Evolutionary conservation across 2,329 filamentous ascomycete species (phyloP).

Genomic region (Herpotrichia juniperi): DNA sequence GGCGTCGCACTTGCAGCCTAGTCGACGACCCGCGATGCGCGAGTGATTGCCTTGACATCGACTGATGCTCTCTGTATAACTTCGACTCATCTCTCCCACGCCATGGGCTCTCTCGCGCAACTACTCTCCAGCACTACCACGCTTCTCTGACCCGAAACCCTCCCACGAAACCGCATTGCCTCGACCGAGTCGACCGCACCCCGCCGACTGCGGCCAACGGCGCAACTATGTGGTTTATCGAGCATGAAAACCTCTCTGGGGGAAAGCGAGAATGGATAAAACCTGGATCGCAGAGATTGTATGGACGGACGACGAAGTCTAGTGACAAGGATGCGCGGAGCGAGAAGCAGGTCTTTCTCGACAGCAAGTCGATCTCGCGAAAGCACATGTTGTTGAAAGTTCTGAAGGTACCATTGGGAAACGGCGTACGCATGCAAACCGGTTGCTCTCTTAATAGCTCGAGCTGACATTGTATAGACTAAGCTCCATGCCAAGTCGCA

Average conservation of each 20-base stretch:
- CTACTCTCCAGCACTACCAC: neutral
- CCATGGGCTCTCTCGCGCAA: neutral
- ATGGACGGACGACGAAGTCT: conserved; percentile 75
- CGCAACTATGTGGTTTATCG: conserved; percentile 58
- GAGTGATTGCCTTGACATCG: neutral
- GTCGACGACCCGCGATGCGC: too few relatives aligned
- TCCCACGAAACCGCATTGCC: neutral
- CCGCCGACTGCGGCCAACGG: neutral
- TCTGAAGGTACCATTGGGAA: conserved; percentile 66
- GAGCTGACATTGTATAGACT: conserved; percentile 51
- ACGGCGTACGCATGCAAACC: conserved; percentile 62
- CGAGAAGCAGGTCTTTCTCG: conserved; percentile 61
- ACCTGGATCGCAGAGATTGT: conserved; percentile 83
- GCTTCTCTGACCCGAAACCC: neutral
- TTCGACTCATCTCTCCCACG: neutral
- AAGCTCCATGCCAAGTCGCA: conserved; percentile 69
- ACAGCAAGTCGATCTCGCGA: conserved; percentile 83
- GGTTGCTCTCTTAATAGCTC: neutral
- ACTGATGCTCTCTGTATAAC: neutral
- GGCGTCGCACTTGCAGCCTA: too few relatives aligned
- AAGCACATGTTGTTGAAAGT: conserved; percentile 85
- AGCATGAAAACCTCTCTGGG: conserved; percentile 62
- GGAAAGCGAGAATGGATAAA: conserved; percentile 80
- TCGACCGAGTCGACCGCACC: neutral
- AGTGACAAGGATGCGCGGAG: conserved; percentile 53